phyloP scores from a whole-genome alignment of 108 stramenopile species.

The Pseudonitzschia multistriata region DNA sequence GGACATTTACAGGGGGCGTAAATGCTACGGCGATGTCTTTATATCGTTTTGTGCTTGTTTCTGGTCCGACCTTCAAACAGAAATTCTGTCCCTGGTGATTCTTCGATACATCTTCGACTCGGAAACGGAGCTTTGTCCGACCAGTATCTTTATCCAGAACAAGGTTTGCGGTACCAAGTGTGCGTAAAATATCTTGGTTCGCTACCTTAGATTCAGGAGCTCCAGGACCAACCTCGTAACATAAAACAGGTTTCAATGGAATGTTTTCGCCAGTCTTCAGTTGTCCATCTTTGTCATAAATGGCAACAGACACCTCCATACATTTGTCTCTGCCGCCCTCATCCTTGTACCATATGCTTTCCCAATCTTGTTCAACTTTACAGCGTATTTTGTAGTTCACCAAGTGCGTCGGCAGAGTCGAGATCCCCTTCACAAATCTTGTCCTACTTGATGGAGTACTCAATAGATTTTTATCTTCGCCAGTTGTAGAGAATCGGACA shows the following conservation, averaged over 20 bases:
- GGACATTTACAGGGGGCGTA: constrained; percentile 67
- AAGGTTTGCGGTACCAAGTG: constrained; percentile 36
- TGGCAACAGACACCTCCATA: constrained; percentile 60
- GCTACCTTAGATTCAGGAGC: constrained; percentile 36
- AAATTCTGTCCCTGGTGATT: constrained; percentile 88
- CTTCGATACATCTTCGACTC: constrained; percentile 89
- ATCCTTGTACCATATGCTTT: constrained; percentile 86
- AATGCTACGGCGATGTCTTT: constrained; percentile 69
- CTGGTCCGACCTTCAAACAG: constrained; percentile 56
- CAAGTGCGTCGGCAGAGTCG: constrained; percentile 27
- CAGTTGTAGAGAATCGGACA: constrained; percentile 19
- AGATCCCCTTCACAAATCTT: constrained; percentile 1
- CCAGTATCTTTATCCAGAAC: constrained; percentile 40
- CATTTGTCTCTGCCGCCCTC: constrained; percentile 90
- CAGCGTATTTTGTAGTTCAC: constrained; percentile 49
- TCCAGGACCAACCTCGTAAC: constrained; percentile 33
- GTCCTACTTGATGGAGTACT: constrained; percentile 4
- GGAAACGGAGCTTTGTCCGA: constrained; percentile 47
- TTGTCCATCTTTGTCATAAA: constrained; percentile 50
- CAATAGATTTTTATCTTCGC: neutral
- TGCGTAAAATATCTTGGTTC: constrained; percentile 78
- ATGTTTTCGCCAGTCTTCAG: constrained; percentile 35
- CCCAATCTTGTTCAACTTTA: constrained; percentile 42
- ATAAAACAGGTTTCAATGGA: constrained; percentile 36
- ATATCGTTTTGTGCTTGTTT: constrained; percentile 39